These are phyloP conservation scores for Pyrenochaeta sp. DNA, from an alignment of 2,329 filamentous ascomycete genomes.

Conservation along the genomic window DNA sequence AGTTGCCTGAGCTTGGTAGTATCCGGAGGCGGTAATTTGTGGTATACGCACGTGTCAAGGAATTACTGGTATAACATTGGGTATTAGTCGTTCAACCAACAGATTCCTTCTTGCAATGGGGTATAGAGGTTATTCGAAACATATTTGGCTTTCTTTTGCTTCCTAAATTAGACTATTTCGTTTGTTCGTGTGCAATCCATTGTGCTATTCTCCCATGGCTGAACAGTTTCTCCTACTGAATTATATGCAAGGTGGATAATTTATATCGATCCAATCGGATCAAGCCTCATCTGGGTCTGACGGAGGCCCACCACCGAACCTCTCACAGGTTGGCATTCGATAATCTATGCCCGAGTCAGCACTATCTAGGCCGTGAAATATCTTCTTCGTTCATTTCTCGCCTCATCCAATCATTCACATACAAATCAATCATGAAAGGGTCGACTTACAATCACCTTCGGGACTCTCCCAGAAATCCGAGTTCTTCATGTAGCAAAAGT, in stretches of 20 bases:
- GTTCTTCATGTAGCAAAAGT: conserved; percentile 41
- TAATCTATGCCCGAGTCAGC: conserved; percentile 18
- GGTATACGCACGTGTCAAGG: not conserved
- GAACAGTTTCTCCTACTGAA: too few species aligned
- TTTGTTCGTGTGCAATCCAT: not conserved
- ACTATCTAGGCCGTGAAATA: not conserved
- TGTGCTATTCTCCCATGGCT: too few species aligned
- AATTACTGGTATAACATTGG: not conserved
- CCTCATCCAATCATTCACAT: not conserved
- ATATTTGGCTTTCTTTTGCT: not conserved
- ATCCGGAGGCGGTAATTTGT: not conserved
- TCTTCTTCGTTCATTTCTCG: not conserved
- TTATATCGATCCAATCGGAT: not conserved
- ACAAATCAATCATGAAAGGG: not conserved
- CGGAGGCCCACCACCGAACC: conserved; percentile 16
- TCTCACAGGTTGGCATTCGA: conserved; percentile 30
- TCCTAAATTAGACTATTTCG: not conserved
- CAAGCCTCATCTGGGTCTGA: not conserved
- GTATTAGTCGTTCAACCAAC: not conserved
- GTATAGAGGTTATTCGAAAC: not conserved
- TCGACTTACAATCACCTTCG: conserved; percentile 26
- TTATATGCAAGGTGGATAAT: too few species aligned
- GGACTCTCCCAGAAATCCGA: conserved; percentile 38
- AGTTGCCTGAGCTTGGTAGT: not conserved
- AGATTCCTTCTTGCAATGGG: not conserved